Evolutionary conservation across 75 land plant species (phyloP).

Genomic region (Cupressus sempervirens): DNA sequence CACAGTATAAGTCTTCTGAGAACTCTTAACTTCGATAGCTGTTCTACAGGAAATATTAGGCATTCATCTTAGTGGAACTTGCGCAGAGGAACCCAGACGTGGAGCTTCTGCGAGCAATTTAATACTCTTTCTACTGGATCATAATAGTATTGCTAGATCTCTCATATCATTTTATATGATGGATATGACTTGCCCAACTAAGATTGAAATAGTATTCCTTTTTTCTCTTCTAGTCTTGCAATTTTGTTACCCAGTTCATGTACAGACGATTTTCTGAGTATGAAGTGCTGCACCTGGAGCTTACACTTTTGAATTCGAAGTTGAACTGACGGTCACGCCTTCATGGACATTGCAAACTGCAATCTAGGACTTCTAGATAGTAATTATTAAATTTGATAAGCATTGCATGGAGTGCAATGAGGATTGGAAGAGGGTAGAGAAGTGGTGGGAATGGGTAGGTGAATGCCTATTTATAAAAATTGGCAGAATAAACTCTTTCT

Average conservation of each 20-base stretch:
- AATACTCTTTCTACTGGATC: background rate
- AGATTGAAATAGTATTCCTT: background rate
- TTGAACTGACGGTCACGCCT: background rate
- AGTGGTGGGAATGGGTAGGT: background rate
- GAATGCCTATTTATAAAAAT: background rate
- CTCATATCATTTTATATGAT: background rate
- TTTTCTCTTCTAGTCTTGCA: background rate
- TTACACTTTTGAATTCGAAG: background rate
- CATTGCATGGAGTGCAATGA: background rate
- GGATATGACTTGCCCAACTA: background rate
- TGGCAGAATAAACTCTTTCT: background rate
- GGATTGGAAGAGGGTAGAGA: background rate
- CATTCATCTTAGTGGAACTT: background rate
- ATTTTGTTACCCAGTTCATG: background rate
- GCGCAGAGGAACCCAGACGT: no score
- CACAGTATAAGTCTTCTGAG: background rate
- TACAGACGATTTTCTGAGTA: background rate
- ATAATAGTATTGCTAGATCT: background rate
- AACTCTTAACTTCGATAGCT: background rate
- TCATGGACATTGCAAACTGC: background rate
- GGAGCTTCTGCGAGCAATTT: background rate
- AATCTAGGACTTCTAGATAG: background rate
- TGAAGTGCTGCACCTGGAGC: background rate
- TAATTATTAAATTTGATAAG: background rate
- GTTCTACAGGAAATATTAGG: background rate